phyloP scores from a whole-genome alignment of 2,329 filamentous ascomycete species.

The Ophiostoma populinum region DNA sequence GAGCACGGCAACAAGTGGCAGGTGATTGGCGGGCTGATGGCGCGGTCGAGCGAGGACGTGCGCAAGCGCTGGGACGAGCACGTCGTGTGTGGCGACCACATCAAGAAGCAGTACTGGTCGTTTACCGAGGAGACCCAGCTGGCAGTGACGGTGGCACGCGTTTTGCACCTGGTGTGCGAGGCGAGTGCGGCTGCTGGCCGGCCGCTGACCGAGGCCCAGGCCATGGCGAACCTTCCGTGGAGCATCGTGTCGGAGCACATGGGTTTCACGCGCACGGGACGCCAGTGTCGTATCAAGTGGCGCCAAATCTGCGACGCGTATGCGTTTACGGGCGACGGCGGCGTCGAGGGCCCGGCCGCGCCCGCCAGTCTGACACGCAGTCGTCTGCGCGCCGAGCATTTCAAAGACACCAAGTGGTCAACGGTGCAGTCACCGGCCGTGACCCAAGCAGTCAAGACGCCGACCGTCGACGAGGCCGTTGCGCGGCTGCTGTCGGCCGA shows the following conservation, averaged over 20 bases:
- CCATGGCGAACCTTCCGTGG: slow-evolving; percentile 47
- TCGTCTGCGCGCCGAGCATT: slow-evolving; percentile 5
- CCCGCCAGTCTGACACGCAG: slow-evolving; percentile 3
- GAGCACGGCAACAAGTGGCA: slow-evolving; percentile 41
- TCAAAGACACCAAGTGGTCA: neutral
- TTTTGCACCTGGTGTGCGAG: slow-evolving; percentile 35
- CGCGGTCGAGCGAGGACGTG: slow-evolving; percentile 46
- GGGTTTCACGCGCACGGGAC: slow-evolving; percentile 40
- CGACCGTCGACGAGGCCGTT: too few species aligned
- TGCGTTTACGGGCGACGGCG: slow-evolving; percentile 8
- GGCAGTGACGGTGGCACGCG: slow-evolving; percentile 26
- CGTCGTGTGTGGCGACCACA: slow-evolving; percentile 36
- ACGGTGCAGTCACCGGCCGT: neutral
- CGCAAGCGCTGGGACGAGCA: slow-evolving; percentile 57
- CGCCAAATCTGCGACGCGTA: slow-evolving; percentile 17
- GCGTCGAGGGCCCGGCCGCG: slow-evolving; percentile 6
- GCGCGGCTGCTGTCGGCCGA: neutral
- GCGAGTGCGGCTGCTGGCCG: slow-evolving; percentile 25
- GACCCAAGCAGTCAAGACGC: neutral
- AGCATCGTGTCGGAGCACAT: slow-evolving; percentile 44
- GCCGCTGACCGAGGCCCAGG: slow-evolving; percentile 14
- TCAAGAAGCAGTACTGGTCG: slow-evolving; percentile 39
- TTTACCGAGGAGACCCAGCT: slow-evolving; percentile 34
- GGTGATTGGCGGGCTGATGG: slow-evolving; percentile 41
- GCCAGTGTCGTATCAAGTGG: slow-evolving; percentile 57